Evolutionary conservation across 768 basidiomycete genomes (phyloP).

Genomic region (Suillus sp.): DNA sequence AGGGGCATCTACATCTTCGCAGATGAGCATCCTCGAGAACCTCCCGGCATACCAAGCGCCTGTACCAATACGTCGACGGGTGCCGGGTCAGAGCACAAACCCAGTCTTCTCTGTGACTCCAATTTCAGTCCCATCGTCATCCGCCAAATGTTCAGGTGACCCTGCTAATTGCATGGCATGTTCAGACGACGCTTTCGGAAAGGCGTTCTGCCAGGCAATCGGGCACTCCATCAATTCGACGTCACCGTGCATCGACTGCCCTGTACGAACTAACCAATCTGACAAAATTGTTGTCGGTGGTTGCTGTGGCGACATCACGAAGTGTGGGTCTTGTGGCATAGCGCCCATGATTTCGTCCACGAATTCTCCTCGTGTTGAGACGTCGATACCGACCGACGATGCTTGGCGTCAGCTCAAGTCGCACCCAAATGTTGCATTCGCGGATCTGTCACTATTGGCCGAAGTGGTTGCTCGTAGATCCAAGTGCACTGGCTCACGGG

Average conservation of each 20-base stretch:
- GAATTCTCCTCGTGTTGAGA: conserved; percentile 29
- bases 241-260: conserved; percentile 58
- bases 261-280: conserved; percentile 37
- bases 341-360: conserved; percentile 32
- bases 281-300: conserved; percentile 32
- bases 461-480: conserved; percentile 87
- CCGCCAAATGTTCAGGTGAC: conserved; percentile 74
- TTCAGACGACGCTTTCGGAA: conserved; percentile 82
- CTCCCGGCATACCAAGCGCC: conserved; percentile 81
- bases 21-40: conserved; percentile 70
- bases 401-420: conserved; percentile 86
- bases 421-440: conserved; percentile 86
- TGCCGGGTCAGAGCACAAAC: conserved; percentile 40
- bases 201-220: conserved; percentile 84
- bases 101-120: conserved; percentile 57
- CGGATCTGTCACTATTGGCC: conserved; percentile 80
- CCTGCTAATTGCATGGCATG: conserved; percentile 86
- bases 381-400: conserved; percentile 76
- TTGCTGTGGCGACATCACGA: conserved; percentile 41
- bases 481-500: conserved; percentile 70
- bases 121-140: conserved; percentile 32
- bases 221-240: conserved; percentile 58
- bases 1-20: conserved; percentile 30
- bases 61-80: conserved; percentile 72
- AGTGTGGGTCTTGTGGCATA: conserved; percentile 34